Evolutionary conservation across 1,139 yeast species (phyloP).

Genomic region (Meyerozyma elateridarum): DNA sequence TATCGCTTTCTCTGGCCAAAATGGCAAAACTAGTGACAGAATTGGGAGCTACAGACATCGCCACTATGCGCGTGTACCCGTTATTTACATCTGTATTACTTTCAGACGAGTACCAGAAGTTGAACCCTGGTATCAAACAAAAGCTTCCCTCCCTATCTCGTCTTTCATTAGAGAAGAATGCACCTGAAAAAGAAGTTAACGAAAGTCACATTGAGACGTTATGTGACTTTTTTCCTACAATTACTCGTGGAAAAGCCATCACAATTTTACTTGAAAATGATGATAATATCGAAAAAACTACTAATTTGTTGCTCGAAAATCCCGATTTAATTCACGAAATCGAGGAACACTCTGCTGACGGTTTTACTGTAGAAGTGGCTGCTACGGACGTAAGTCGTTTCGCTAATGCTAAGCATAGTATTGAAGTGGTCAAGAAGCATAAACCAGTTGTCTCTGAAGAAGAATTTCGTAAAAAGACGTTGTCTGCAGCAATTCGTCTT

Average conservation of each 20-base stretch:
- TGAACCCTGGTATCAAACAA: conserved; percentile 48
- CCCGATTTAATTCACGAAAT: conserved; percentile 36
- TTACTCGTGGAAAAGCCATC: conserved; percentile 41
- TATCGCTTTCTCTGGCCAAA: conserved; percentile 44
- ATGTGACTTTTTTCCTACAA: conserved; percentile 56
- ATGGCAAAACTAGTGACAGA: conserved; percentile 38
- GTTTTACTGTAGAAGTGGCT: neutral
- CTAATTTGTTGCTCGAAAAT: conserved; percentile 58
- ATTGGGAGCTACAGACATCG: conserved; percentile 39
- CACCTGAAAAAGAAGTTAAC: conserved; percentile 15
- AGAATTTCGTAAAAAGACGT: conserved; percentile 49
- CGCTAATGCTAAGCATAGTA: neutral
- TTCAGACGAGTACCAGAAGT: conserved; percentile 36
- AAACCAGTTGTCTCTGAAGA: conserved; percentile 10
- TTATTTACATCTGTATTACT: conserved; percentile 49
- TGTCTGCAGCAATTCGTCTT: conserved; percentile 59
- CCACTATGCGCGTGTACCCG: conserved; percentile 44
- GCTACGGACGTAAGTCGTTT: neutral
- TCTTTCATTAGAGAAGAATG: conserved; percentile 7
- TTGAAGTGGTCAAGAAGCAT: neutral
- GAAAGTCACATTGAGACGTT: conserved; percentile 40
- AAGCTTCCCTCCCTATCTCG: conserved; percentile 37
- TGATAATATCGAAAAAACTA: conserved; percentile 53
- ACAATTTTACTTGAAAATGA: conserved; percentile 44
- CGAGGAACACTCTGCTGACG: conserved; percentile 14